These are phyloP conservation scores for Staphylotrichum longicolle DNA, from an alignment of 495 filamentous ascomycete genomes.

Conservation along the genomic window DNA sequence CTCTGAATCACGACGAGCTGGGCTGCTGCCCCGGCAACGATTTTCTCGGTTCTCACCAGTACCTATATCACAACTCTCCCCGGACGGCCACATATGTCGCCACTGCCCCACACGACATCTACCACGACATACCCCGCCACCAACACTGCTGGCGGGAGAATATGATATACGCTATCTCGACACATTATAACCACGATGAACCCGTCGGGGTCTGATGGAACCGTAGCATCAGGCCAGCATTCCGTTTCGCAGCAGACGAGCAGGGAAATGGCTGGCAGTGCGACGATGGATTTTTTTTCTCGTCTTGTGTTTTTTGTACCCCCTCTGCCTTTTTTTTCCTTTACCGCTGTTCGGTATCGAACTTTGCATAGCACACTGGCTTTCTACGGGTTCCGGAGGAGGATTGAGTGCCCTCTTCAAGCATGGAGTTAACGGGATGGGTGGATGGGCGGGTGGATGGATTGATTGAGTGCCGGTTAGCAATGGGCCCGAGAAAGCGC, in stretches of 20 bases:
- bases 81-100: neutral
- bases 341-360: slow-evolving; percentile 3
- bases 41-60: neutral
- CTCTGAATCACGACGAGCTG: neutral
- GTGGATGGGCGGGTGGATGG: neutral
- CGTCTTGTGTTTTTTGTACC: slow-evolving; percentile 14
- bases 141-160: neutral
- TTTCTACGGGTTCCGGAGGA: slow-evolving; percentile 11
- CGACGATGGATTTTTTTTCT: slow-evolving; percentile 3
- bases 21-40: neutral
- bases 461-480: neutral
- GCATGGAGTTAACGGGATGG: slow-evolving; percentile 21
- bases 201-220: too few species aligned
- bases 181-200: neutral
- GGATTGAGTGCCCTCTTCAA: slow-evolving; percentile 5
- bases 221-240: too few species aligned
- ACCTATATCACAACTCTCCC: too few species aligned
- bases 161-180: neutral
- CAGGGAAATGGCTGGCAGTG: too few species aligned
- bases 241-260: too few species aligned
- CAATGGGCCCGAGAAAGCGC: neutral
- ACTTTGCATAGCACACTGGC: slow-evolving; percentile 30
- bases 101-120: neutral
- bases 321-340: slow-evolving; percentile 9
- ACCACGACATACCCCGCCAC: too few species aligned